Evolutionary conservation across 2,329 filamentous ascomycete genomes (phyloP).

Genomic region (Exophiala viscosa): DNA sequence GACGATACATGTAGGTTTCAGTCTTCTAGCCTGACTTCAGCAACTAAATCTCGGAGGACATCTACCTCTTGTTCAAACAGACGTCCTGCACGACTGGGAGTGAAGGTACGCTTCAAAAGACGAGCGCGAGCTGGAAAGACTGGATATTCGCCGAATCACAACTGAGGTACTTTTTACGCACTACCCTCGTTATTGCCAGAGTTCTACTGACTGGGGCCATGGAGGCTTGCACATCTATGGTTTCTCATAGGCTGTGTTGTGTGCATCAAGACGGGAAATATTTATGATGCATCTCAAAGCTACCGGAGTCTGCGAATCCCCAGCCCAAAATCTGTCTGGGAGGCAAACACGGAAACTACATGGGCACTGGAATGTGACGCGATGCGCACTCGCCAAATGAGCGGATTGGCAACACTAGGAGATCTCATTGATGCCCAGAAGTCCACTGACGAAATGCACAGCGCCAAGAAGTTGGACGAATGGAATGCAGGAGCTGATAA

Average conservation of each 20-base stretch:
- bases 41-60: no score
- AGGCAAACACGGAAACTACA: constrained; percentile 6
- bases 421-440: constrained; percentile 8
- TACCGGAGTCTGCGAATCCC: constrained; percentile 4
- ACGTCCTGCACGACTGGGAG: no score
- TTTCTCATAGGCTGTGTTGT: constrained; percentile 11
- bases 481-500: constrained; percentile 17
- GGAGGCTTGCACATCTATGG: constrained; percentile 9
- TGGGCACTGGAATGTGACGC: constrained; percentile 14
- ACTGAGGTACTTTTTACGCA: constrained; percentile 15
- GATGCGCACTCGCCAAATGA: not conserved
- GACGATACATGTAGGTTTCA: constrained; percentile 1
- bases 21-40: no score
- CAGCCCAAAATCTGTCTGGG: constrained; percentile 12
- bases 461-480: constrained; percentile 7
- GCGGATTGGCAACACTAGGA: constrained; percentile 1
- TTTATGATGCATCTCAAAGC: constrained; percentile 1
- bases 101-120: constrained; percentile 7
- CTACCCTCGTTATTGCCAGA: not conserved
- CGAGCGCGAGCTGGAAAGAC: constrained; percentile 23
- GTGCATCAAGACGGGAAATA: constrained; percentile 6
- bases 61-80: no score
- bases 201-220: not conserved
- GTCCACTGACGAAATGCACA: not conserved
- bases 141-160: constrained; percentile 28